Evolutionary conservation across 345 rosid species (phyloP), one percentile per base, ranked within the genome.

Genomic region (Eucalyptus shirleyi): DNA sequence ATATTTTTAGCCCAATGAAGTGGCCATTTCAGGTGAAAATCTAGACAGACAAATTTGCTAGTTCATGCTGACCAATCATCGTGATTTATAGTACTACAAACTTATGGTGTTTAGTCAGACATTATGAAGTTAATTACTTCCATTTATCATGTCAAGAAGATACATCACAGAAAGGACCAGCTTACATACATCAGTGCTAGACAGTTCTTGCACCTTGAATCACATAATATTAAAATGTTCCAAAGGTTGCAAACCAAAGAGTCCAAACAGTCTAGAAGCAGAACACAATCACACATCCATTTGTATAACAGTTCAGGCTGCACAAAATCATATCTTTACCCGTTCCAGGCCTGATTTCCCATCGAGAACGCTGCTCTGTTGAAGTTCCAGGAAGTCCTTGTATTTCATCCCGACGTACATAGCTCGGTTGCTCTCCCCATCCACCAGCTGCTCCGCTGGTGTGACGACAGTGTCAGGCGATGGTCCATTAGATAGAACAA

Each of bases 401-500:
- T 93, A 93, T 24, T 87, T 91, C 80, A 93, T 92, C 21, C 93
- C 96, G 13, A 24, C 51, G 44, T 90, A 95, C 23, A 88, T 85
- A 4, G 94, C 89, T 3, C 87, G 89, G 34, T 89, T 62, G 32
- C 65, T 26, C 82, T 86, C 89, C 2, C 47, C 19, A 10, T 89
- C 93, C 24, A 91, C 17, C 53, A 94, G 87, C 90, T 92, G 91
- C 47, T 89, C 86, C 21, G 91, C 90, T 34, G 96, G 95, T 17
- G 34, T 59, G 42, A 94, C 94, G 6, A 93, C 88, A 12, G 94
- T 55, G 51, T 95, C 94, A 4, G 91, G 65, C 23, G 97, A 92
- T 16, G 97, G 94, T 62, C 95, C 97, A 17, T 90, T 86, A 24
- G 86, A 87, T 47, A 88, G 14, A 14, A 90, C 93, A 19, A 94